Conservation (phyloP, 176 grass and related monocot genomes). For the Pontederia paniculata region DNA sequence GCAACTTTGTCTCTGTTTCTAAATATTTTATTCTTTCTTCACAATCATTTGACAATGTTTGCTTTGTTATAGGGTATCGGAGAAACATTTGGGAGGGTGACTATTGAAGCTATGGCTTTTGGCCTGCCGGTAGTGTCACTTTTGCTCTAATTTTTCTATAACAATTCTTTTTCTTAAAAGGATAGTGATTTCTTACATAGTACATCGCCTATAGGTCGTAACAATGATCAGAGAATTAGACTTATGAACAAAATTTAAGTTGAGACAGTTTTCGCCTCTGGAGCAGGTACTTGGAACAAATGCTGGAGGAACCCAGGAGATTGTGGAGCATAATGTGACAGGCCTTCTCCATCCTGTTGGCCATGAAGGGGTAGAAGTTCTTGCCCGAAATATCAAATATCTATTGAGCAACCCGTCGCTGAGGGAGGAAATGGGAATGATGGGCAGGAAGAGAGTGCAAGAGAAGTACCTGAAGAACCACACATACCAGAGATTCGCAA, state of each 20-base stretch:
- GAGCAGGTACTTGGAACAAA: constrained; percentile 38
- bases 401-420: constrained; percentile 25
- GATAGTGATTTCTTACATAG: no score
- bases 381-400: constrained; percentile 34
- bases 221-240: no score
- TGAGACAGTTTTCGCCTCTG: neutral
- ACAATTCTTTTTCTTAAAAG: neutral
- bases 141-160: no score
- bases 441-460: constrained; percentile 31
- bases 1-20: no score
- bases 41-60: neutral
- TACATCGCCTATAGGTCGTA: no score
- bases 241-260: no score
- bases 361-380: constrained; percentile 15
- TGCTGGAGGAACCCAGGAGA: constrained; percentile 38
- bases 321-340: constrained; percentile 26
- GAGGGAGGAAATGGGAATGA: constrained; percentile 30
- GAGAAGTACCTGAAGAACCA: constrained; percentile 37
- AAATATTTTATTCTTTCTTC: neutral
- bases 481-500: constrained; percentile 27
- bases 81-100: constrained; percentile 51
- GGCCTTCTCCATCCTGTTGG: constrained; percentile 39
- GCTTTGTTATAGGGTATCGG: constrained; percentile 27
- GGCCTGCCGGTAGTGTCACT: constrained; percentile 30
- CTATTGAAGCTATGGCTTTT: constrained; percentile 62